These are phyloP conservation scores for Anthracocystis walkeri DNA, from an alignment of 1,284 basidiomycete genomes.

Conservation along the genomic window DNA sequence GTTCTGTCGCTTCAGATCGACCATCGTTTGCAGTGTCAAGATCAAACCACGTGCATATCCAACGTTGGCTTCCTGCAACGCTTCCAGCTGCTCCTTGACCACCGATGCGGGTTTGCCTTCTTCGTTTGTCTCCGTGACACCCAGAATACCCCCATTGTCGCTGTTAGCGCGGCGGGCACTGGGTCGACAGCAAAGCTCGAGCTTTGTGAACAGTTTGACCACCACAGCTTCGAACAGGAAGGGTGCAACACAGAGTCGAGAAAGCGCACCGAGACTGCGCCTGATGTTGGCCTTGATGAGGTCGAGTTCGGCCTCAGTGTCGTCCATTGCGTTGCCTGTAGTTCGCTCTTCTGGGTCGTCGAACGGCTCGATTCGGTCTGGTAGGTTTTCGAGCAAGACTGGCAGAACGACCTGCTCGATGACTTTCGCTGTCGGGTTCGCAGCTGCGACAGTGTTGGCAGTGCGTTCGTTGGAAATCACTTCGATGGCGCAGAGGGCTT, in stretches of 20 bases:
- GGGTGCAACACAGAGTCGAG: constrained; percentile 80
- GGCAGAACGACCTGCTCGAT: constrained; percentile 75
- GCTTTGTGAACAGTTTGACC: constrained; percentile 81
- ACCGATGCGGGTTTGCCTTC: constrained; percentile 77
- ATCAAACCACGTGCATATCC: constrained; percentile 66
- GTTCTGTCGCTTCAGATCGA: constrained; percentile 55
- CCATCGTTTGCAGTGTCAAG: constrained; percentile 58
- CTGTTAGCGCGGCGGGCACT: constrained; percentile 71
- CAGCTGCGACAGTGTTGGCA: constrained; percentile 79
- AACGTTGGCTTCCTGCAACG: constrained; percentile 46
- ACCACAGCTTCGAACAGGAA: constrained; percentile 87
- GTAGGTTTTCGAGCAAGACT: constrained; percentile 53
- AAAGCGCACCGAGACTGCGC: constrained; percentile 79
- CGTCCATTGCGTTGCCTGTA: constrained; percentile 37
- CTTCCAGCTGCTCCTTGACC: constrained; percentile 70
- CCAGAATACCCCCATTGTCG: constrained; percentile 67
- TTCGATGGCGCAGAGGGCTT: constrained; percentile 38
- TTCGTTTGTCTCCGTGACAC: constrained; percentile 79
- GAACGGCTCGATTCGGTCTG: constrained; percentile 46
- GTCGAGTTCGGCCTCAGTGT: constrained; percentile 38
- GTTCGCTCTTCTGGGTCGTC: constrained; percentile 29
- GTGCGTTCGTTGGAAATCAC: constrained; percentile 75
- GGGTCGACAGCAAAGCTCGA: constrained; percentile 81
- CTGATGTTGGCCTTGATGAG: constrained; percentile 66
- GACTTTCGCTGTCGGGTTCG: constrained; percentile 76